Percentiles rank a stretch among this genome's conserved stretches.
Conservation (phyloP, 148 eudicot species). For the Nyssa sinensis region DNA sequence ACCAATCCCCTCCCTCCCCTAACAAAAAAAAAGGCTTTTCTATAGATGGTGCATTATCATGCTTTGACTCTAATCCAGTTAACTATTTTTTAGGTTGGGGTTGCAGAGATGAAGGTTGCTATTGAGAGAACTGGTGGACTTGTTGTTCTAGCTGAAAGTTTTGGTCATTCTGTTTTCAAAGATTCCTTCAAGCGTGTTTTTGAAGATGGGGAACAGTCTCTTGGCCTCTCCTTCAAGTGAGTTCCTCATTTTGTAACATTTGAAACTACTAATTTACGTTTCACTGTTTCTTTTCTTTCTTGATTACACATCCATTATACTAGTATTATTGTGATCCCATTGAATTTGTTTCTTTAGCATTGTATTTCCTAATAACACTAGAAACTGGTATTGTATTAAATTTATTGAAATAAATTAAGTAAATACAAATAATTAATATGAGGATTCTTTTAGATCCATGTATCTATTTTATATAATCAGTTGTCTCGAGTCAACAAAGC, state of each 20-base stretch:
- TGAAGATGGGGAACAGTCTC: conserved; percentile 82
- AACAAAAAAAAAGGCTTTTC: no score
- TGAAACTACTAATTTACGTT: background rate
- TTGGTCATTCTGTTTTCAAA: conserved; percentile 95
- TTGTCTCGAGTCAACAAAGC: background rate
- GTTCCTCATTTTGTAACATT: conserved; percentile 30
- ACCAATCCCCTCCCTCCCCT: no score
- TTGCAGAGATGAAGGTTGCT: conserved; percentile 97
- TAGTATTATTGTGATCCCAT: background rate
- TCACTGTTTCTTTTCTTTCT: background rate
- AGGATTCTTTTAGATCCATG: background rate
- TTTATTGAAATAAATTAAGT: background rate
- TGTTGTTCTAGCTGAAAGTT: conserved; percentile 91
- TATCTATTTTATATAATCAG: background rate
- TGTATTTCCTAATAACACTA: background rate
- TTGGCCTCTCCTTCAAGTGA: conserved; percentile 85
- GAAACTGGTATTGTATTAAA: background rate
- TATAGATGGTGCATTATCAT: background rate
- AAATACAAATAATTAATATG: background rate
- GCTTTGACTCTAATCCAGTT: conserved; percentile 1
- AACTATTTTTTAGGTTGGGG: conserved; percentile 70
- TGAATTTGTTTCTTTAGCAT: conserved; percentile 5
- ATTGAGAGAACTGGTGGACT: conserved; percentile 97
- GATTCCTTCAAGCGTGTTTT: conserved; percentile 88
- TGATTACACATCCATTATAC: background rate